These are phyloP conservation scores for Didymella sp. DNA, from an alignment of 2,329 filamentous ascomycete genomes.

Conservation along the genomic window DNA sequence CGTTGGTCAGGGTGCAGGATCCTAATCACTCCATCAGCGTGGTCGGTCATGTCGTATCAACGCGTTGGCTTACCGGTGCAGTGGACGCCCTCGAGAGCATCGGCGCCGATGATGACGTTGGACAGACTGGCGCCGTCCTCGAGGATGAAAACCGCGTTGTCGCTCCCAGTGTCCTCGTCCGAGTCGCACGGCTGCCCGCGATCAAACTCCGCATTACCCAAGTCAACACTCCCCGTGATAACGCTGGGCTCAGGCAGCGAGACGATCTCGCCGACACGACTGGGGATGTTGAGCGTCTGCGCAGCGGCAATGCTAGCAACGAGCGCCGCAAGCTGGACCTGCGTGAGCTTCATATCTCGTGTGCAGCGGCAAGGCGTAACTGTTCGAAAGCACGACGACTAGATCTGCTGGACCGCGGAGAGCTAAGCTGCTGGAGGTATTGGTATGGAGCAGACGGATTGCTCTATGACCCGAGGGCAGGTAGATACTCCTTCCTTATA, in stretches of 20 bases:
- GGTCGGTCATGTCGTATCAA: too few species aligned
- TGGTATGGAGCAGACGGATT: too few species aligned
- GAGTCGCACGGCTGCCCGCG: slow-evolving; percentile 33
- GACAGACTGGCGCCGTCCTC: slow-evolving; percentile 58
- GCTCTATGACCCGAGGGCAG: too few species aligned
- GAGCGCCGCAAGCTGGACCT: slow-evolving; percentile 30
- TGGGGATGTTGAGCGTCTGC: slow-evolving; percentile 45
- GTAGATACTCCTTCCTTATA: not conserved
- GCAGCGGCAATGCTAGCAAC: slow-evolving; percentile 37
- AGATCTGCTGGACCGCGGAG: slow-evolving; percentile 11
- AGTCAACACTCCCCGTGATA: slow-evolving; percentile 32
- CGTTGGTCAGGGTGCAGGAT: slow-evolving; percentile 53
- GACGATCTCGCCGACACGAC: slow-evolving; percentile 36
- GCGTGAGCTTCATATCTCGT: slow-evolving; percentile 30
- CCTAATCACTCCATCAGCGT: slow-evolving; percentile 42
- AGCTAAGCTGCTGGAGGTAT: not conserved
- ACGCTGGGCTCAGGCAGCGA: slow-evolving; percentile 36
- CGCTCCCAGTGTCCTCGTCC: slow-evolving; percentile 32
- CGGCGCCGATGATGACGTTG: slow-evolving; percentile 62
- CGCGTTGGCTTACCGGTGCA: slow-evolving; percentile 56
- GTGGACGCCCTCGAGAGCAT: slow-evolving; percentile 59
- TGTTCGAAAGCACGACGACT: slow-evolving; percentile 5
- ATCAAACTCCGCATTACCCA: slow-evolving; percentile 33
- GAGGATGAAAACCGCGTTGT: slow-evolving; percentile 60
- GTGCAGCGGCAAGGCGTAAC: not conserved